A percentile compares a stretch with the other conserved stretches of the same genome.
Conservation (phyloP, 2,329 filamentous ascomycete species). For the Clarireedia paspali region DNA sequence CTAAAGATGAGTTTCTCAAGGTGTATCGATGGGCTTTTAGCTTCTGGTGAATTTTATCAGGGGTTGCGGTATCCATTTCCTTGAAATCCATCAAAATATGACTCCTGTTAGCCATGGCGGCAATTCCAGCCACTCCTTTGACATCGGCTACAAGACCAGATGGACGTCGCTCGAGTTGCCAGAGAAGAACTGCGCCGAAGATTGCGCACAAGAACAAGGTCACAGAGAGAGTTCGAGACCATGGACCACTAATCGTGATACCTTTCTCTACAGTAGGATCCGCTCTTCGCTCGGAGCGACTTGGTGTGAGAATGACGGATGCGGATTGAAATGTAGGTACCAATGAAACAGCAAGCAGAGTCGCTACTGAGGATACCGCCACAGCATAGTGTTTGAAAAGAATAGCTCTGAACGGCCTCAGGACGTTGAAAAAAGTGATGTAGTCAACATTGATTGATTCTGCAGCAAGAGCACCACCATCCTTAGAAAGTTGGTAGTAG, state of each 20-base stretch:
- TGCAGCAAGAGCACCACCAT: constrained; percentile 51
- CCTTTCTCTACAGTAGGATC: constrained; percentile 40
- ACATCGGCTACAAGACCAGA: constrained; percentile 62
- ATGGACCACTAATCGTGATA: constrained; percentile 48
- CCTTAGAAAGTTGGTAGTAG: constrained; percentile 56
- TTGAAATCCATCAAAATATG: constrained; percentile 70
- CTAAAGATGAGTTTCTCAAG: constrained; percentile 62
- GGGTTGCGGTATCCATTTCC: constrained; percentile 59
- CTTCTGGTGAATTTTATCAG: constrained; percentile 58
- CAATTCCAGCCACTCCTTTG: constrained; percentile 65
- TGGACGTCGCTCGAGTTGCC: constrained; percentile 51
- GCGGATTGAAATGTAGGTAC: constrained; percentile 63
- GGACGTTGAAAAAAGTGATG: constrained; percentile 58
- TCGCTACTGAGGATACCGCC: constrained; percentile 55
- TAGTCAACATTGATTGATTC: constrained; percentile 62
- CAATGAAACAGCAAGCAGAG: constrained; percentile 57
- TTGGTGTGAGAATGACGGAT: constrained; percentile 49
- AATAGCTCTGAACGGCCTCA: constrained; percentile 56
- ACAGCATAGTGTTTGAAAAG: constrained; percentile 60
- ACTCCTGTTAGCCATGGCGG: constrained; percentile 65
- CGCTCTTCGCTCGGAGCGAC: constrained; percentile 36
- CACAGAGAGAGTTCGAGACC: constrained; percentile 53
- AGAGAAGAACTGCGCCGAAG: constrained; percentile 50
- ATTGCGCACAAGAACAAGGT: constrained; percentile 50
- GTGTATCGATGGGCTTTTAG: constrained; percentile 61